Evolutionary conservation across 805 yeast genomes (phyloP).

Genomic region (Zygosaccharomyces bisporus): DNA sequence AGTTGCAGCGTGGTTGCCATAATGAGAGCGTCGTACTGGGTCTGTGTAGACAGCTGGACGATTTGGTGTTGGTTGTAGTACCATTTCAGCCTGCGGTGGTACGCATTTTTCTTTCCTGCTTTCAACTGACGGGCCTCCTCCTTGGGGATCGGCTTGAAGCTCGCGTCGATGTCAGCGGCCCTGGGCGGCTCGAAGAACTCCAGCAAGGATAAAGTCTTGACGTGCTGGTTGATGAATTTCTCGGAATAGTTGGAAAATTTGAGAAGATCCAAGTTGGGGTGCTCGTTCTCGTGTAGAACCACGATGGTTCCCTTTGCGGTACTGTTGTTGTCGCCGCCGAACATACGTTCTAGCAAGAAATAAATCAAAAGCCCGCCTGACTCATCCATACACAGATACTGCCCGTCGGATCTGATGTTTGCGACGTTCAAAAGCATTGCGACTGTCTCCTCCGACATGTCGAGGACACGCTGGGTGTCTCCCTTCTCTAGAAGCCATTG

Average conservation of each 20-base stretch:
- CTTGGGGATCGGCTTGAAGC: conserved; percentile 39
- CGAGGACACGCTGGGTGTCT: conserved; percentile 60
- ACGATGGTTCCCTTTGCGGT: conserved; percentile 54
- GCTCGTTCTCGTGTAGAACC: conserved; percentile 88
- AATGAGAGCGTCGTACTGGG: conserved; percentile 71
- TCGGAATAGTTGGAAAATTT: conserved; percentile 62
- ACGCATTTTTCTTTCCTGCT: conserved; percentile 59
- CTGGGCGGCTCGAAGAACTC: conserved; percentile 78
- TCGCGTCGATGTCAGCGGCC: conserved; percentile 41
- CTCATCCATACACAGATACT: conserved; percentile 83
- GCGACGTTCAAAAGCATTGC: conserved; percentile 75
- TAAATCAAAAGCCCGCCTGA: conserved; percentile 89
- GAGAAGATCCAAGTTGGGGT: conserved; percentile 72
- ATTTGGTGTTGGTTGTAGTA: conserved; percentile 38
- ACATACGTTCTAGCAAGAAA: conserved; percentile 87
- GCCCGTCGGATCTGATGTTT: conserved; percentile 85
- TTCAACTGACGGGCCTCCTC: conserved; percentile 55
- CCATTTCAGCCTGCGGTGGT: conserved; percentile 60
- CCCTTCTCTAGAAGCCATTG: conserved; percentile 78
- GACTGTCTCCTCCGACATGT: conserved; percentile 79
- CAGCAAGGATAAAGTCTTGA: conserved; percentile 68
- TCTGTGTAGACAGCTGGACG: conserved; percentile 46
- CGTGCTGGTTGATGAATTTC: conserved; percentile 48
- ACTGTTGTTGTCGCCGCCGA: conserved; percentile 36
- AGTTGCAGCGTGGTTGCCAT: conserved; percentile 70